These are phyloP conservation scores for Dactylellina leptospora DNA, from an alignment of 2,329 filamentous ascomycete genomes.

Conservation along the genomic window DNA sequence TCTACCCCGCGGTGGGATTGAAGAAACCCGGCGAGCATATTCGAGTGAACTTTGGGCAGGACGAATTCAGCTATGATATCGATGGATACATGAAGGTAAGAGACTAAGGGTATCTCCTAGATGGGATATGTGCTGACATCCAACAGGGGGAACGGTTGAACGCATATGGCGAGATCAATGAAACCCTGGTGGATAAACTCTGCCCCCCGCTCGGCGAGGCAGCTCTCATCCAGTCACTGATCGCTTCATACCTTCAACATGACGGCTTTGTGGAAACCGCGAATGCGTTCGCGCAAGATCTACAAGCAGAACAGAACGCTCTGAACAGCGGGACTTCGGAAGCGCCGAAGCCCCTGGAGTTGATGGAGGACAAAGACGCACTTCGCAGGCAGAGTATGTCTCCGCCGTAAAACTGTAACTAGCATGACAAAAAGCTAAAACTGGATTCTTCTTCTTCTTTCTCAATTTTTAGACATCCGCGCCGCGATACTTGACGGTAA, in stretches of 20 bases:
- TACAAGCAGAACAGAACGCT: constrained; percentile 75
- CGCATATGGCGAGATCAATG: constrained; percentile 71
- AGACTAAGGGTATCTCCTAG: constrained; percentile 46
- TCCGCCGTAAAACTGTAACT: too few species aligned
- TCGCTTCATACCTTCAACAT: constrained; percentile 79
- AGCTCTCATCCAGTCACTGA: constrained; percentile 80
- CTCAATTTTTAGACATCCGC: constrained; percentile 85
- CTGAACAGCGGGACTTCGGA: constrained; percentile 67
- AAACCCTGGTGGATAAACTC: constrained; percentile 68
- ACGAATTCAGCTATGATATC: constrained; percentile 89
- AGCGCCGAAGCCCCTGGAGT: constrained; percentile 65
- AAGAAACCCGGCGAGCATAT: constrained; percentile 72
- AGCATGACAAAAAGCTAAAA: too few species aligned
- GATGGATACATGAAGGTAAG: constrained; percentile 81
- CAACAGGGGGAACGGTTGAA: constrained; percentile 69
- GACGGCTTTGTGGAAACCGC: constrained; percentile 96
- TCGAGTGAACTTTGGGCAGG: constrained; percentile 73
- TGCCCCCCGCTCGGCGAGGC: constrained; percentile 75
- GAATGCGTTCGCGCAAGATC: constrained; percentile 83
- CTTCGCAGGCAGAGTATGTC: constrained; percentile 81
- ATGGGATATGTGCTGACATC: background rate
- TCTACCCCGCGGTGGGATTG: constrained; percentile 74
- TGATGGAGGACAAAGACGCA: constrained; percentile 84
- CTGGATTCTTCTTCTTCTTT: too few species aligned
- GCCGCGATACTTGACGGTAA: constrained; percentile 88